These are phyloP conservation scores for Dimargaris xerosporica DNA, from an alignment of 192 early-diverging fungal species.

Conservation along the genomic window DNA sequence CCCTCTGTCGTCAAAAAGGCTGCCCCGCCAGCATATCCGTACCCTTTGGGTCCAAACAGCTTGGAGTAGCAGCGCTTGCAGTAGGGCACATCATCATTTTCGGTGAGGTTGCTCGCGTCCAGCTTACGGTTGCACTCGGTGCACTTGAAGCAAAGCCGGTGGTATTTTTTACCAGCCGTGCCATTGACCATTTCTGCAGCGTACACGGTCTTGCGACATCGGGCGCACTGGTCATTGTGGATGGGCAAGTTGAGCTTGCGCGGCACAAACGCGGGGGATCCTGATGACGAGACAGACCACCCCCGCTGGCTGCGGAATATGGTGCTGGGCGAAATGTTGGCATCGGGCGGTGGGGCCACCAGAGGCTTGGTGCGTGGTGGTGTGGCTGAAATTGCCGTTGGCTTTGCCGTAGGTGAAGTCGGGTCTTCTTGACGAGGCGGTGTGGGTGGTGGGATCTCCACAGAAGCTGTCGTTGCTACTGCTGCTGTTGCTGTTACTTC, in stretches of 20 bases:
- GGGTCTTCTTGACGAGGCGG: no score
- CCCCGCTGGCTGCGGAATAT: no score
- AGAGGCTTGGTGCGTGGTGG: neutral
- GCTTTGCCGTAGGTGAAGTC: neutral
- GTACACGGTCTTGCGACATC: constrained; percentile 2
- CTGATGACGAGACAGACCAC: no score
- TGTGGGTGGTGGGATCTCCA: neutral
- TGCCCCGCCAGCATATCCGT: constrained; percentile 17
- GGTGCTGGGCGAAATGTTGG: no score
- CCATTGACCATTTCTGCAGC: constrained; percentile 5
- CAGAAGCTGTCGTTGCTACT: neutral
- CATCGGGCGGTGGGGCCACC: neutral
- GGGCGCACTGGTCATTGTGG: constrained; percentile 1
- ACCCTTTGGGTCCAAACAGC: constrained; percentile 29
- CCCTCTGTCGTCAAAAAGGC: constrained; percentile 12
- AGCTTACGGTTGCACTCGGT: constrained; percentile 21
- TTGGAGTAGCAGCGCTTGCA: constrained; percentile 30
- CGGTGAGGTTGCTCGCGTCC: constrained; percentile 24
- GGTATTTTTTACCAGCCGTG: constrained; percentile 31
- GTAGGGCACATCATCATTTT: constrained; percentile 28
- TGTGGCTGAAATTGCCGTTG: neutral
- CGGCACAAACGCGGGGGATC: neutral
- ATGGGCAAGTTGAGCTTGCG: constrained; percentile 4
- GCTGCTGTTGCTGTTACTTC: neutral
- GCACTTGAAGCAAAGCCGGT: constrained; percentile 28